Percentiles rank a stretch among this genome's conserved stretches.
These are phyloP conservation scores for Kockovaella imperatae DNA, from an alignment of 768 basidiomycete genomes.

Conservation along the genomic window DNA sequence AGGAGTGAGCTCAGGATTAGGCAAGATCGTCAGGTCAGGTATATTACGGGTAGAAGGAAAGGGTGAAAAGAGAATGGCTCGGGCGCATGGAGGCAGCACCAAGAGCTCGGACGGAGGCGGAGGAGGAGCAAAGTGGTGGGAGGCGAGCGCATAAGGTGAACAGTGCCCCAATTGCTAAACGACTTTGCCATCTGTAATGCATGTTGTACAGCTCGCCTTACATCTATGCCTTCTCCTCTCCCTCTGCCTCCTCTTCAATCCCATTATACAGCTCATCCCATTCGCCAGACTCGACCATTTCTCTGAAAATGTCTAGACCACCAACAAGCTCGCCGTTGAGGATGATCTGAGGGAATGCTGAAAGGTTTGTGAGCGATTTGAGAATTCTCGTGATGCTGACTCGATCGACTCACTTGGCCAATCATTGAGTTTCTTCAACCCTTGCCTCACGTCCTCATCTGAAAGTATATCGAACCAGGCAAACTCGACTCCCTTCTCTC, in stretches of 20 bases:
- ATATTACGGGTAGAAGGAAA: conserved; percentile 14
- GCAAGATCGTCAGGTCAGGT: conserved; percentile 19
- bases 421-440: conserved; percentile 65
- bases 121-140: no score
- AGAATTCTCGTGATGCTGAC: neutral
- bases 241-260: conserved; percentile 11
- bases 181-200: no score
- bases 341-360: conserved; percentile 40
- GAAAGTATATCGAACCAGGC: conserved; percentile 72
- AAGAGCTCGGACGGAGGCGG: no score
- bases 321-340: conserved; percentile 81
- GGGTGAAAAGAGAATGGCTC: neutral
- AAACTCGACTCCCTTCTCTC: conserved; percentile 59
- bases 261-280: conserved; percentile 50
- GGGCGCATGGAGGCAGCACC: no score
- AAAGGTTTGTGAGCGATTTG: neutral
- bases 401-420: conserved; percentile 59
- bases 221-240: conserved; percentile 8
- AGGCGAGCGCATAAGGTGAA: no score
- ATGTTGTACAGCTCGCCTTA: no score
- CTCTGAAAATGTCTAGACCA: conserved; percentile 85
- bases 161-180: no score
- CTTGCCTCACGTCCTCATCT: conserved; percentile 74
- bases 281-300: conserved; percentile 77
- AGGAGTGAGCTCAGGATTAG: conserved; percentile 50